Conservation (phyloP, 257 asterid genomes). For the Perilla frutescens region DNA sequence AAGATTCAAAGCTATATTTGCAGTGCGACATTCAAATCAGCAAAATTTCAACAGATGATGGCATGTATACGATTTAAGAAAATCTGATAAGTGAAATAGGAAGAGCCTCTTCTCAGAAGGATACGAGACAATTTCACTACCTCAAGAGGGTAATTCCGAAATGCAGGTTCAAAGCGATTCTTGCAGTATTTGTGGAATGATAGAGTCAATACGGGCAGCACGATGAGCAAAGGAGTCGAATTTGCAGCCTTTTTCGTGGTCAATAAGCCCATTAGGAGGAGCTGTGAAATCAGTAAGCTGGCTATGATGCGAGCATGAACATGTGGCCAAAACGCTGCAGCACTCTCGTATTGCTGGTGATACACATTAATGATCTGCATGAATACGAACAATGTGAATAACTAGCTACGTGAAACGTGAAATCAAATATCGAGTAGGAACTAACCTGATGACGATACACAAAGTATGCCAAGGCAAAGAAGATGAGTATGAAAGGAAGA, state of each 20-base stretch:
- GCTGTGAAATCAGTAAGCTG: slow-evolving; percentile 85
- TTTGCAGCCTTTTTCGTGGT: slow-evolving; percentile 87
- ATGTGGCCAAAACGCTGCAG: slow-evolving; percentile 98
- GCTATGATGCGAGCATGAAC: slow-evolving; percentile 90
- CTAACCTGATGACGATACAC: slow-evolving; percentile 97
- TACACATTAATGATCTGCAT: slow-evolving; percentile 87
- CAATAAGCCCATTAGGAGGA: slow-evolving; percentile 81
- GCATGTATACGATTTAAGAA: not conserved
- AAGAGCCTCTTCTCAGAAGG: too few species aligned
- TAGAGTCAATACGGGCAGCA: slow-evolving; percentile 73
- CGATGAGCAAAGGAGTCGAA: slow-evolving; percentile 86
- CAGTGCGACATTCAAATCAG: too few species aligned
- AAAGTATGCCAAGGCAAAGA: slow-evolving; percentile 89
- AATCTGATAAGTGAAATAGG: not conserved
- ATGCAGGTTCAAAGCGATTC: slow-evolving; percentile 95
- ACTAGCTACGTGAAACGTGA: not conserved
- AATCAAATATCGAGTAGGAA: slow-evolving; percentile 5
- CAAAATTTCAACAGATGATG: not conserved
- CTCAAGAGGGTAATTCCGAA: slow-evolving; percentile 91
- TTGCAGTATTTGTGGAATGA: slow-evolving; percentile 91
- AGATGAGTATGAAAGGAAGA: slow-evolving; percentile 87
- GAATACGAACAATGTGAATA: not conserved
- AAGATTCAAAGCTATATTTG: too few species aligned
- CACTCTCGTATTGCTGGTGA: slow-evolving; percentile 86
- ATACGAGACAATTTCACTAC: slow-evolving; percentile 38